Conservation (phyloP, 495 filamentous ascomycete species). For the Trichoderma virens region DNA sequence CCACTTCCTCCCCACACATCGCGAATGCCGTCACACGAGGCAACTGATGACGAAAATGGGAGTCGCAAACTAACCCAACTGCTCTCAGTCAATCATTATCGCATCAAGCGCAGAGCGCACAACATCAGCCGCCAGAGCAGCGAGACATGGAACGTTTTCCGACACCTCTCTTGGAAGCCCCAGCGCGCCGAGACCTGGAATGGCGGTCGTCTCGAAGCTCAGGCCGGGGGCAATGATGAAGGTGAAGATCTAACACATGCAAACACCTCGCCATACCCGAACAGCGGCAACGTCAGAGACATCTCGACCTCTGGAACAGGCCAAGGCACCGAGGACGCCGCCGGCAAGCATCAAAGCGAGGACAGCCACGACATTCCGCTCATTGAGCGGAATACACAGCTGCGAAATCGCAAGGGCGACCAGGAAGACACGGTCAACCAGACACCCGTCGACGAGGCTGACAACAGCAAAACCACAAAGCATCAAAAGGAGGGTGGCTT, state of each 20-base stretch:
- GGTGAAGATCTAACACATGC: constrained; percentile 2
- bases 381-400: neutral
- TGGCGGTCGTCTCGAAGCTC: constrained; percentile 7
- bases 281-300: neutral
- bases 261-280: neutral
- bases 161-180: constrained; percentile 18
- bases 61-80: neutral
- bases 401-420: constrained; percentile 7
- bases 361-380: neutral
- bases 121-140: constrained; percentile 21
- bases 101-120: constrained; percentile 27
- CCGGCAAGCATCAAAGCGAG: neutral
- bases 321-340: neutral
- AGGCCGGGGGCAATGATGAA: constrained; percentile 5
- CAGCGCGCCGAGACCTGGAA: constrained; percentile 14
- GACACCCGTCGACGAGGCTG: constrained; percentile 15
- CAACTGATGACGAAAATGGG: neutral
- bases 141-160: constrained; percentile 27
- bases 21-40: constrained; percentile 1
- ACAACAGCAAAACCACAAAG: constrained; percentile 26
- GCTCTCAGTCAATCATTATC: constrained; percentile 26
- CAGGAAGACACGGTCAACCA: neutral
- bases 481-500: constrained; percentile 24
- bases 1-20: neutral
- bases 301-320: neutral